Evolutionary conservation across 495 filamentous ascomycete genomes (phyloP).

Genomic region (Arthonia radiata): DNA sequence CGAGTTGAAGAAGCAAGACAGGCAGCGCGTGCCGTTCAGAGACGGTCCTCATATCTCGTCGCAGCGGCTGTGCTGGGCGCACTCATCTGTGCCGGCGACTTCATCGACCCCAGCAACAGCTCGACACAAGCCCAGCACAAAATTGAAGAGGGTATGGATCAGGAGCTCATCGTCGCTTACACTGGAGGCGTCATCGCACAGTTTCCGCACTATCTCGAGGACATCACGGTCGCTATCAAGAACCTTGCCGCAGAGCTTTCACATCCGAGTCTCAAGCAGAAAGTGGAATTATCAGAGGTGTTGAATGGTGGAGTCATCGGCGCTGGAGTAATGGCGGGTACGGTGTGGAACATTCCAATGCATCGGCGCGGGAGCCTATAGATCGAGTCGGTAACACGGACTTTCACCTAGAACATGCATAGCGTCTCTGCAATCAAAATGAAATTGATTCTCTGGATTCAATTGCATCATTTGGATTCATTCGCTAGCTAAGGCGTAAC

Average conservation of each 20-base stretch:
- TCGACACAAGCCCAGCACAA: constrained; percentile 13
- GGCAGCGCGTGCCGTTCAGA: constrained; percentile 38
- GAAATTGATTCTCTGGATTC: too few relatives aligned
- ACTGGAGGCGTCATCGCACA: constrained; percentile 57
- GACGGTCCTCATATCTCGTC: constrained; percentile 43
- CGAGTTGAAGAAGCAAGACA: constrained; percentile 28
- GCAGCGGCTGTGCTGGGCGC: constrained; percentile 47
- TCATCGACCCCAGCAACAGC: too few relatives aligned
- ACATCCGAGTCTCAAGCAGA: constrained; percentile 25
- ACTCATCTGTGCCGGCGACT: constrained; percentile 40
- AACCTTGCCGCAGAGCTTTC: constrained; percentile 33
- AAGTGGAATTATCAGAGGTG: constrained; percentile 39
- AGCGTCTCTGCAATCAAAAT: too few relatives aligned
- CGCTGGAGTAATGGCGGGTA: constrained; percentile 49
- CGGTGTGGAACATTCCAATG: too few relatives aligned
- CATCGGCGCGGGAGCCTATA: too few relatives aligned
- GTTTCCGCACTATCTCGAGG: constrained; percentile 45
- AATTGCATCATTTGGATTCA: too few relatives aligned
- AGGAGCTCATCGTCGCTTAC: constrained; percentile 49
- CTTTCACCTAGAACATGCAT: too few relatives aligned
- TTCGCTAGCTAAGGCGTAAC: too few relatives aligned
- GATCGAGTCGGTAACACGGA: too few relatives aligned
- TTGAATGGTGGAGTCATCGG: constrained; percentile 56
- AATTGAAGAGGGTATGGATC: constrained; percentile 11
- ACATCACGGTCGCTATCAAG: constrained; percentile 43